Evolutionary conservation across 73 alveolate species (phyloP).

Genomic region (Uronychia binucleata): DNA sequence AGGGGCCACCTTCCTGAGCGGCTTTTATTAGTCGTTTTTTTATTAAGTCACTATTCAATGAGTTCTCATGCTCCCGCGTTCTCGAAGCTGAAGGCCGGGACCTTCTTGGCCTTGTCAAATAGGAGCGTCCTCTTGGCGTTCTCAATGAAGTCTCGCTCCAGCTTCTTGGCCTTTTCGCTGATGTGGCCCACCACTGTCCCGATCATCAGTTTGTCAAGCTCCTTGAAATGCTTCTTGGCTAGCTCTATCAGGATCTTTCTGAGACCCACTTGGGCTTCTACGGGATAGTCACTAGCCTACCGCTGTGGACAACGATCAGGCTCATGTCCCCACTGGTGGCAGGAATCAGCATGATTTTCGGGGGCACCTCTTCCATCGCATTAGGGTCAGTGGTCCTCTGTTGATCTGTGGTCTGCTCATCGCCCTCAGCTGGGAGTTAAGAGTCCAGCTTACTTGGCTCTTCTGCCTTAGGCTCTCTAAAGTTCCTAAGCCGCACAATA

Average conservation of each 20-base stretch:
- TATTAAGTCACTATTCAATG: neutral
- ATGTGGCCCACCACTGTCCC: slow-evolving; percentile 48
- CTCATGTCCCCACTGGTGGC: slow-evolving; percentile 12
- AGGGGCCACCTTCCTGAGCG: no score
- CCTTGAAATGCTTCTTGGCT: slow-evolving; percentile 61
- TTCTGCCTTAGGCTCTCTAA: slow-evolving; percentile 30
- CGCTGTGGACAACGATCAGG: slow-evolving; percentile 40
- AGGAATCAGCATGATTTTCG: slow-evolving; percentile 54
- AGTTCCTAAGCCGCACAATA: slow-evolving; percentile 27
- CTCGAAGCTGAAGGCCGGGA: slow-evolving; percentile 34
- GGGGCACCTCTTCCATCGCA: slow-evolving; percentile 51
- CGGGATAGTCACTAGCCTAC: no score
- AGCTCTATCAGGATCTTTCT: slow-evolving; percentile 55
- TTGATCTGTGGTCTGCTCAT: neutral
- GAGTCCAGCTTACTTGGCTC: neutral
- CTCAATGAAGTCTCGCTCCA: slow-evolving; percentile 34
- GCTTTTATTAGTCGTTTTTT: neutral
- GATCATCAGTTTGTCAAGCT: slow-evolving; percentile 47
- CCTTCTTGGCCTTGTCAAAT: slow-evolving; percentile 24
- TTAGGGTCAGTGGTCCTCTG: neutral
- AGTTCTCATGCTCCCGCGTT: neutral
- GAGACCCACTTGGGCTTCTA: slow-evolving; percentile 56
- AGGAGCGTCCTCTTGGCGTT: slow-evolving; percentile 18
- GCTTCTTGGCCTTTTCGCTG: slow-evolving; percentile 31
- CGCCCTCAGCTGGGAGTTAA: neutral